Base-by-base conservation (phyloP, 2,329 filamentous ascomycete species). In the Domatiomyces catenatus region DNA sequence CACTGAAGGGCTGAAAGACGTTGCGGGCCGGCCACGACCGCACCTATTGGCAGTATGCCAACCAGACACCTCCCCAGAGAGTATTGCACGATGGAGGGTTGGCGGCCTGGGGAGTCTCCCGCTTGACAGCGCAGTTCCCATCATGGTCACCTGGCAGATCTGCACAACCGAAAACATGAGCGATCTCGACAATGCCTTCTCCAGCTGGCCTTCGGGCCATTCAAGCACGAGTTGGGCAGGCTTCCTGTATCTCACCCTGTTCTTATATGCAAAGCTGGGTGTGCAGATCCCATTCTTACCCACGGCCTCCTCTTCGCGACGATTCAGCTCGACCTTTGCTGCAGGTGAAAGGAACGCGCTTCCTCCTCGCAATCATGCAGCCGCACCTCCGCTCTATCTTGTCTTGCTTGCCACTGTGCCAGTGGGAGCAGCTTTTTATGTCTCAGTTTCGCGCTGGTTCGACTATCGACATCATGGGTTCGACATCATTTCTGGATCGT, bases 381-480 rank as follows among this genome's bases (percentile, higher is more conserved):
- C 89, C 1, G 84, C 88, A 0, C 87, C 89, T 0, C 89, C 89
- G 0, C 70, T 89, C 6, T 90, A 87, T 62, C 79, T 92, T 2
- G 73, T 94, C 10, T 69, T 82, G 44, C 64, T 90, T 32, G 56
- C 55, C 12, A 70, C 87, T 17, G 66, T 86, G 1, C 89, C 89
- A 2, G 76, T 88, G 56, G 83, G 80, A 51, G 71, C 78, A 1
- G 83, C 88, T 4, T 76, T 88, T 55, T 94, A 88, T 69, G 84
- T 95, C 55, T 75, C 83, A n/a, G 79, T 81, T 24, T 90, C 86
- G 1, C 83, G 90, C 8, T 96, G 83, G 76, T 88, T 83, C 53
- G 83, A 95, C 65, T 93, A 83, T 69, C 80, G 86, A 42, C 90
- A 96, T 66, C 85, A 90, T 64, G 88, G 83, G n/a, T 90, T 94